Evolutionary conservation across 2,329 filamentous ascomycete species (phyloP), one percentile per base, ranked within the genome.

Genomic region (Diaporthe batatas): DNA sequence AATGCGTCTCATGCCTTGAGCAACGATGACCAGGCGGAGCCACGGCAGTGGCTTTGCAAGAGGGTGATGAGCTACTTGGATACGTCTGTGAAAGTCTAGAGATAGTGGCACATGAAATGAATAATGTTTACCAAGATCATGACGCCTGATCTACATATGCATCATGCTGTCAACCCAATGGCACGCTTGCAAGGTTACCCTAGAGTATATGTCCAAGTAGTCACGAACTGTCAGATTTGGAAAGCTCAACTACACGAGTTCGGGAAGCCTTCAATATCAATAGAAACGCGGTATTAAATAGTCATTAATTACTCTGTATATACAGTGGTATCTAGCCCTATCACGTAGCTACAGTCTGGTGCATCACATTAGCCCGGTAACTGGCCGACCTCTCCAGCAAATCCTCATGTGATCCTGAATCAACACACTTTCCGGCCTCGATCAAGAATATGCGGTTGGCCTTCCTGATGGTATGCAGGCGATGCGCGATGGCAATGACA

Each of bases 1-100:
- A 82, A 82, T 44, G 87, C 86, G 8, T 85, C 81, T 16, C 87
- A 89, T 76, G 86, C 85, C 71, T 78, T 87, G 70, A 83, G 81
- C 62, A 85, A 83, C 72, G 83, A 85, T 72, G 85, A 85, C 65
- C 86, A 88, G 78, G 81, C 78, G 1, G 80, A 82, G 59, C 81
- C 83, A 0, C 73, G 82, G 64, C 77, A 75, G 70, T 76, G 75
- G 42, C 55, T 78, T 0, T 68, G 74, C 42, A 8, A 54, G 8
- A 75, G 67, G 68, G 75, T 78, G 12, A 23, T 78, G 39, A 58
- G 62, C 2, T 78, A 76, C 21, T 44, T 78, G 29, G 53, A 70
- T 8, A 73, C 55, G 0, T 54, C 53, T 10, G 29, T 64, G 49
- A 65, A 42, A 5, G 39, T 47, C 2, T 21, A 68, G 16, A 34